Evolutionary conservation across 345 rosid species (phyloP).

Genomic region (Angophora floribunda): DNA sequence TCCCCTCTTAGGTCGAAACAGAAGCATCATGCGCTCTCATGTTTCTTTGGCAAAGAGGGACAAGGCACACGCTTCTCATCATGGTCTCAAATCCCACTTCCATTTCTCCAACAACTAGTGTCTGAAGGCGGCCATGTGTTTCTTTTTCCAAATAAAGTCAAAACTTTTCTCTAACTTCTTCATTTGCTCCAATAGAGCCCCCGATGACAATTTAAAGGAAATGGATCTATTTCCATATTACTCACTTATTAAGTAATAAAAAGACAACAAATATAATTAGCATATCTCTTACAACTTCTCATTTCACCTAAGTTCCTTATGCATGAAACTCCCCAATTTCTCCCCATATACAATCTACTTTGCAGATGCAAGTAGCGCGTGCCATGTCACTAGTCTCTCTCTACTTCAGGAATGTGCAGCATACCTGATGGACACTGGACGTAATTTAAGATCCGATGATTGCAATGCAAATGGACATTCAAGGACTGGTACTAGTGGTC

Average conservation of each 20-base stretch:
- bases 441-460: conserved; percentile 78
- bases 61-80: neutral
- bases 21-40: neutral
- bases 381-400: neutral
- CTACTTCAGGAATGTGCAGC: conserved; percentile 26
- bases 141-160: neutral
- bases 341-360: neutral
- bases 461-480: conserved; percentile 84
- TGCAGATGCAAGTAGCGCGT: neutral
- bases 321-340: neutral
- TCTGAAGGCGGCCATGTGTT: neutral
- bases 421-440: conserved; percentile 78
- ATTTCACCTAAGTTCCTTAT: neutral
- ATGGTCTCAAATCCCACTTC: neutral
- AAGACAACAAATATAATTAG: neutral
- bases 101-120: neutral
- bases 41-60: neutral
- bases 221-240: neutral
- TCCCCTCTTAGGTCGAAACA: neutral
- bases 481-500: conserved; percentile 56
- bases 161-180: neutral
- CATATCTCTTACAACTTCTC: neutral
- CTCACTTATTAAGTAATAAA: neutral
- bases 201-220: neutral
- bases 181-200: neutral